Evolutionary conservation across 2,329 filamentous ascomycete species (phyloP).

Genomic region (Phyllachora maydis): DNA sequence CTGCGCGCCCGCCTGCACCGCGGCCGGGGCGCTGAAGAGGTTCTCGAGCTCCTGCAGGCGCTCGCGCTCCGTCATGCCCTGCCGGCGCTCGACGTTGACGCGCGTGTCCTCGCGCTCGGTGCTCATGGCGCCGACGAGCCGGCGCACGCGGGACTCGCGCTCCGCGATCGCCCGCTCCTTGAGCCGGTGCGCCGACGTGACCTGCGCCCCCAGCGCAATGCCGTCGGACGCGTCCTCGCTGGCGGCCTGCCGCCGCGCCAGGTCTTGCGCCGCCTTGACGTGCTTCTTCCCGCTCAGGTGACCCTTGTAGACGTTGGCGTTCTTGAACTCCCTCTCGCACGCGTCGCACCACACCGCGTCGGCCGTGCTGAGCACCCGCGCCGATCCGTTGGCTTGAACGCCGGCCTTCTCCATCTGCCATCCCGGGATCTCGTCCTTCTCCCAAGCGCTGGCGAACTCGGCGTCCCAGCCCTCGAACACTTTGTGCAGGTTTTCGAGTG

Average conservation of each 20-base stretch:
- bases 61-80: conserved; percentile 94
- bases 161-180: conserved; percentile 86
- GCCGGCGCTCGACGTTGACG: conserved; percentile 87
- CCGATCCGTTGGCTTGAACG: conserved; percentile 16
- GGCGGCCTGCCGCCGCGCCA: conserved; percentile 22
- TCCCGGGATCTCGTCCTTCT: conserved; percentile 54
- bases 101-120: conserved; percentile 75
- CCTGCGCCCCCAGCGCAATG: too few relatives aligned
- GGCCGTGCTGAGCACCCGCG: conserved; percentile 14
- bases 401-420: conserved; percentile 43
- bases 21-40: conserved; percentile 41
- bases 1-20: conserved; percentile 17
- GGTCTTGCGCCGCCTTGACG: conserved; percentile 56
- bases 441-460: conserved; percentile 73
- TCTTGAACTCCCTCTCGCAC: conserved; percentile 89
- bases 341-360: conserved; percentile 76
- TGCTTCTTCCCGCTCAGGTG: conserved; percentile 89
- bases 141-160: conserved; percentile 66
- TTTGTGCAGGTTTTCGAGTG: conserved; percentile 69
- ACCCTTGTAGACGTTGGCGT: conserved; percentile 80
- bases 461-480: conserved; percentile 56
- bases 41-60: conserved; percentile 86
- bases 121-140: conserved; percentile 63
- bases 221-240: conserved; percentile 8
- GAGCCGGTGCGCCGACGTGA: conserved; percentile 30